Percentiles rank a stretch among this genome's conserved stretches.
phyloP scores from a whole-genome alignment of 352 stramenopile genomes.

The Pythium periplocum region DNA sequence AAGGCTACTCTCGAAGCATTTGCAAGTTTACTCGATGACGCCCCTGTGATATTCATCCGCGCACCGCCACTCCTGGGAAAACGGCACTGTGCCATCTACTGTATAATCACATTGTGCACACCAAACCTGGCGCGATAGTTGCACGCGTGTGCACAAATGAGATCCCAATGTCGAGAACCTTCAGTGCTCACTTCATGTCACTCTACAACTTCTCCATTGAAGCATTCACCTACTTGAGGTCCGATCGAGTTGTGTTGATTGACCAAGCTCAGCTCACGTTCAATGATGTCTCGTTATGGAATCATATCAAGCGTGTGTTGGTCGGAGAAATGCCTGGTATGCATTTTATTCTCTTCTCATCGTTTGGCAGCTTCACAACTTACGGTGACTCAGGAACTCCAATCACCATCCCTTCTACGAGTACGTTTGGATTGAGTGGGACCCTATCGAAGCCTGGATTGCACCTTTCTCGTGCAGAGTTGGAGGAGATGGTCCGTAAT shows the following conservation, averaged over 20 bases:
- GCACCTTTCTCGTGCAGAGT: conserved; percentile 15
- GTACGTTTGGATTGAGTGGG: conserved; percentile 25
- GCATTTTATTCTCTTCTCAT: conserved; percentile 14
- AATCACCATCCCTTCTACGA: conserved; percentile 11
- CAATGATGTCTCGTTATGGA: not conserved
- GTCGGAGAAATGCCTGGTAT: not conserved
- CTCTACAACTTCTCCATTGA: conserved; percentile 1
- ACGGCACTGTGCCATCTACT: not conserved
- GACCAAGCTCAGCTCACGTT: conserved; percentile 9
- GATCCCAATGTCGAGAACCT: conserved; percentile 6
- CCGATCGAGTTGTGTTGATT: not conserved
- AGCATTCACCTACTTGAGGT: not conserved
- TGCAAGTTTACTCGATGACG: conserved; percentile 6
- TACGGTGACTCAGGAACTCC: conserved; percentile 8
- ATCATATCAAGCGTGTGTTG: conserved; percentile 5
- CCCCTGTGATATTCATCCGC: conserved; percentile 8
- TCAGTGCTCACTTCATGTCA: conserved; percentile 15
- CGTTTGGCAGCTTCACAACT: conserved; percentile 3
- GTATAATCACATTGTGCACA: conserved; percentile 13
- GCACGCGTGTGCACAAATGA: conserved; percentile 10
- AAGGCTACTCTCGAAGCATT: conserved; percentile 7
- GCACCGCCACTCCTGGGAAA: conserved; percentile 16
- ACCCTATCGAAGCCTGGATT: conserved; percentile 18
- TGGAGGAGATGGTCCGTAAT: conserved; percentile 19
- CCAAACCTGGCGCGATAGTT: conserved; percentile 15